Evolutionary conservation across 2,329 filamentous ascomycete genomes (phyloP), one percentile per base, ranked within the genome.

Genomic region (Xylaria sp.): DNA sequence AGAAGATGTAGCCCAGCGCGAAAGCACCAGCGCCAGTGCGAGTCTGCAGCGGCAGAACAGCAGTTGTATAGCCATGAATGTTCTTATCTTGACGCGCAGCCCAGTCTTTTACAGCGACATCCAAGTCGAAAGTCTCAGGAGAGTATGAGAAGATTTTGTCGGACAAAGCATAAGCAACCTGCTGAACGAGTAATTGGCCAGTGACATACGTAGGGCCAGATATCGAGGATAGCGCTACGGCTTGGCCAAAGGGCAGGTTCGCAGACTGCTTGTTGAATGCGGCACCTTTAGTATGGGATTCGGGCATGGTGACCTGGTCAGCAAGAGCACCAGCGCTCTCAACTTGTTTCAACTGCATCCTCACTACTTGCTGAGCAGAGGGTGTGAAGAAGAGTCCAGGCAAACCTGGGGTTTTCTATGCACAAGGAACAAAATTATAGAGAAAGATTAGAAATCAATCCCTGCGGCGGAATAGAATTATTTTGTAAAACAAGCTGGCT

Each of bases 101-200:
- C 96, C 96, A 99, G 74, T 89, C 82, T 80, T 91, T 92, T 63
- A 93, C 90, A 55, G 94, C 93, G 70, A 91, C 82, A 80, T 98
- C 95, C 72, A 99, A 87, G 79, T 97, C 93, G 78, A 98, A 98
- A 16, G 93, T 92, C 77, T 97, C 93, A 32, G 94, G 93, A 2
- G 95, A 98, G 85, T 97, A 98, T 65, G 94, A 92, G 84, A 97
- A 99, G 83, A 98, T 90, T 86, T 97, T 97, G 85, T 98, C 94
- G 65, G 95, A 98, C 70, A 99, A 87, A 72, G 93, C 89, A 83
- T 97, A 99, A 69, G 95, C 93, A 72, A 98, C 92, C 82, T 99
- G 96, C 84, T 99, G 96, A 72, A 98, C 92, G 65, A 99, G 88
- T 25, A 93, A 90, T 83, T 99, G 96, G 35, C 94, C 93, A 48